Conservation (phyloP, 108 stramenopile species). For the Schizochytrium sp. region DNA sequence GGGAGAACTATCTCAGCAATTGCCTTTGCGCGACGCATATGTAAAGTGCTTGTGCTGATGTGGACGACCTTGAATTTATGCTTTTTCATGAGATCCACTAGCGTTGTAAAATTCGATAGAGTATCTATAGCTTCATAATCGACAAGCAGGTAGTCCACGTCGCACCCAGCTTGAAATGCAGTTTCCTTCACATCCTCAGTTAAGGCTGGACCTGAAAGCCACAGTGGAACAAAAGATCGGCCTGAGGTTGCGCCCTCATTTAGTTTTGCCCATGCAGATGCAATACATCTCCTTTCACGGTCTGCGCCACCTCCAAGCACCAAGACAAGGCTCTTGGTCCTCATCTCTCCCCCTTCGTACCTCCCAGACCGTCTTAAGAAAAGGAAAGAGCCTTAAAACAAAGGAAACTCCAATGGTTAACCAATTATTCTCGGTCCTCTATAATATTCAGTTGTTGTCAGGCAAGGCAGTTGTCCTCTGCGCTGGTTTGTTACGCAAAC, state of each 20-base stretch:
- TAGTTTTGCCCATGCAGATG: neutral
- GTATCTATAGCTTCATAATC: conserved; percentile 47
- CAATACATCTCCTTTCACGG: conserved; percentile 14
- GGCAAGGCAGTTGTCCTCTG: too few relatives aligned
- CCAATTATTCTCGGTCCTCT: too few relatives aligned
- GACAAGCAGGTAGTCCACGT: neutral
- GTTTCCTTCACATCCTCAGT: conserved; percentile 5
- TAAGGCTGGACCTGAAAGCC: conserved; percentile 54
- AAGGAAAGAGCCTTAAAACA: too few relatives aligned
- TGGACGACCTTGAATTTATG: neutral
- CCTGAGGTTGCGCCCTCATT: neutral
- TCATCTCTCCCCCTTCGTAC: neutral
- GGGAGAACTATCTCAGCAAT: conserved; percentile 33
- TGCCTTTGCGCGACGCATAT: conserved; percentile 29
- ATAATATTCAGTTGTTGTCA: too few relatives aligned
- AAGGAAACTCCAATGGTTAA: too few relatives aligned
- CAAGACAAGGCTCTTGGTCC: neutral
- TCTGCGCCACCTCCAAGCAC: conserved; percentile 13
- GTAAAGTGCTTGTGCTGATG: neutral
- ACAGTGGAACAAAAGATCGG: neutral
- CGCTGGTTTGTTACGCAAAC: too few relatives aligned
- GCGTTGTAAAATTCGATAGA: conserved; percentile 59
- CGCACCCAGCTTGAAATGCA: neutral
- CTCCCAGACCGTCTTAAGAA: too few relatives aligned
- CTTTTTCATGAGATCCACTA: conserved; percentile 23